phyloP scores from a whole-genome alignment of 306 rosid genomes.

The Lagenaria siceraria region DNA sequence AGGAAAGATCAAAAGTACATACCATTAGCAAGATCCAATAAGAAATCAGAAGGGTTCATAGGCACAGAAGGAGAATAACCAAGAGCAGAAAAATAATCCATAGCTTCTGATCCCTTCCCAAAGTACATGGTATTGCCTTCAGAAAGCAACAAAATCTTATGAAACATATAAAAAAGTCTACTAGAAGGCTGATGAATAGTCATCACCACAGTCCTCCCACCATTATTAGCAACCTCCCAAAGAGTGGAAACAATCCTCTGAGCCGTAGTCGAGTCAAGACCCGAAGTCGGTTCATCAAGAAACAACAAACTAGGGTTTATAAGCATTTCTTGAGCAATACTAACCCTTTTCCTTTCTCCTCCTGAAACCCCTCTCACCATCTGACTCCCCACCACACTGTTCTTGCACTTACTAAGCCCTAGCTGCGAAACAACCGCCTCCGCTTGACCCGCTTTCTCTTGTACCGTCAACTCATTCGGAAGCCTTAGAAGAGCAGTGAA shows the following conservation, averaged over 20 bases:
- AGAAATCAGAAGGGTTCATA: constrained; percentile 75
- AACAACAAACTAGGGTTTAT: constrained; percentile 60
- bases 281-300: constrained; percentile 77
- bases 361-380: constrained; percentile 55
- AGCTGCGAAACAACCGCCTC: constrained; percentile 40
- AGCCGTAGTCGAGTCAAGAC: constrained; percentile 75
- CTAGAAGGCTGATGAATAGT: constrained; percentile 88
- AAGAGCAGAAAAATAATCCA: constrained; percentile 39
- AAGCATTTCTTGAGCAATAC: constrained; percentile 70
- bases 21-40: constrained; percentile 78
- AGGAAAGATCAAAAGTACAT: background rate
- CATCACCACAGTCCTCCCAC: constrained; percentile 59
- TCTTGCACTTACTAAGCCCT: constrained; percentile 46
- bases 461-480: constrained; percentile 26
- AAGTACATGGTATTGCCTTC: constrained; percentile 56
- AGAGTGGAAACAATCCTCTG: constrained; percentile 52
- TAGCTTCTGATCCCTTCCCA: constrained; percentile 50
- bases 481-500: constrained; percentile 66
- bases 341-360: constrained; percentile 77
- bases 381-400: constrained; percentile 33
- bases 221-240: constrained; percentile 37
- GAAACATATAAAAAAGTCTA: constrained; percentile 50
- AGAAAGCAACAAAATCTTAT: constrained; percentile 49
- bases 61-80: constrained; percentile 44
- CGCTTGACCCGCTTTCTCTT: constrained; percentile 27